Conservation (phyloP, 495 filamentous ascomycete species). For the Talaromyces wortmannii region DNA sequence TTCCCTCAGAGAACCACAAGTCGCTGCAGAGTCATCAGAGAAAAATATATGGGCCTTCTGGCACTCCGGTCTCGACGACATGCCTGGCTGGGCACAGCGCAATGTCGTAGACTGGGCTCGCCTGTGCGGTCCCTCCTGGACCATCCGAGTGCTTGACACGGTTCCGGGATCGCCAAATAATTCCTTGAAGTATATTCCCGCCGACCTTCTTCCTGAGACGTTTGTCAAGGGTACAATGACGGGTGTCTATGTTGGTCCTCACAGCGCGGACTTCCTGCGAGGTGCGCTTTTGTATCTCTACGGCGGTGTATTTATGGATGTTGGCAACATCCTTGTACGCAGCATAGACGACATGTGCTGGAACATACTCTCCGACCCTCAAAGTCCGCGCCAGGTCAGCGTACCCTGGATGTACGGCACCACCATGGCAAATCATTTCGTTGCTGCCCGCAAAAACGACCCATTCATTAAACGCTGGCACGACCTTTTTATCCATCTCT, state of each 20-base stretch:
- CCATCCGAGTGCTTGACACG: constrained; percentile 16
- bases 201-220: constrained; percentile 6
- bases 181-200: constrained; percentile 5
- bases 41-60: constrained; percentile 23
- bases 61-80: constrained; percentile 12
- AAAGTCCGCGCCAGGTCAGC: constrained; percentile 7
- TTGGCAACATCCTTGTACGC: constrained; percentile 14
- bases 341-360: constrained; percentile 15
- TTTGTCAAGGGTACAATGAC: constrained; percentile 9
- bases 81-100: constrained; percentile 16
- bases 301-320: constrained; percentile 19
- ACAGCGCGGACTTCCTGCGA: constrained; percentile 16
- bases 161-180: constrained; percentile 12
- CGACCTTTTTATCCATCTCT: constrained; percentile 4
- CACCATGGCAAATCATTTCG: not conserved
- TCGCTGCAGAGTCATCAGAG: constrained; percentile 10
- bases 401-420: constrained; percentile 6
- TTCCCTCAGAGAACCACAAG: constrained; percentile 1
- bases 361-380: constrained; percentile 8
- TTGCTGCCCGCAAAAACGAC: not conserved
- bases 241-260: constrained; percentile 12
- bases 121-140: constrained; percentile 11
- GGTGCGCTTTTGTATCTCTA: constrained; percentile 11
- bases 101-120: constrained; percentile 18
- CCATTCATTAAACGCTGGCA: constrained; percentile 14